Evolutionary conservation across 345 rosid species (phyloP).

Genomic region (Turnera subulata): DNA sequence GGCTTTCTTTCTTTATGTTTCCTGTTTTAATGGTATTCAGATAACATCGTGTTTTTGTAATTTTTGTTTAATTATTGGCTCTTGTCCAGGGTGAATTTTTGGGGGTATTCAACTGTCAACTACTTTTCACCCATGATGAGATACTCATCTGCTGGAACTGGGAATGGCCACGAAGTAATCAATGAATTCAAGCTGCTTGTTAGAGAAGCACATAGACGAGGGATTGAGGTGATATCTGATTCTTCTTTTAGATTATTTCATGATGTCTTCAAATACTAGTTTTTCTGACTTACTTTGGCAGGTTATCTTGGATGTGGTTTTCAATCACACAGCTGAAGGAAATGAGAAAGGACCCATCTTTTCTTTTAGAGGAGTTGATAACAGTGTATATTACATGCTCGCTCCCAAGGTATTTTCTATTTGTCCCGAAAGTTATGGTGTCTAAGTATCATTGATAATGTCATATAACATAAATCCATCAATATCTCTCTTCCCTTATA

Average conservation of each 20-base stretch:
- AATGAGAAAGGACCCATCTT: slow-evolving; percentile 84
- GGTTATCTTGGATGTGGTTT: slow-evolving; percentile 94
- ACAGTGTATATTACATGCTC: slow-evolving; percentile 89
- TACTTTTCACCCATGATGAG: slow-evolving; percentile 92
- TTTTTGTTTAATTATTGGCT: too few species aligned
- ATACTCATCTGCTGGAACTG: slow-evolving; percentile 65
- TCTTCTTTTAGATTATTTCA: slow-evolving; percentile 10
- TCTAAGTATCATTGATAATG: too few species aligned
- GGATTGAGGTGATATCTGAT: slow-evolving; percentile 71
- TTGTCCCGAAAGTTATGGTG: too few species aligned
- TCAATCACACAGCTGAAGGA: slow-evolving; percentile 99
- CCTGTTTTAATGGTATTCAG: too few species aligned
- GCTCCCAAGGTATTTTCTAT: slow-evolving; percentile 74
- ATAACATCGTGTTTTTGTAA: too few species aligned
- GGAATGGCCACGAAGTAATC: slow-evolving; percentile 63
- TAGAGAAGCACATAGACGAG: slow-evolving; percentile 89
- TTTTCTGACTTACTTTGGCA: slow-evolving; percentile 34
- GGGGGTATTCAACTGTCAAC: slow-evolving; percentile 94
- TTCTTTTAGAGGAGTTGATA: slow-evolving; percentile 91
- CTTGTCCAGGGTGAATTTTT: slow-evolving; percentile 77
- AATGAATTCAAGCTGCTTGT: slow-evolving; percentile 83
- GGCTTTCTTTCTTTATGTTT: too few species aligned
- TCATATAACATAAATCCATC: too few species aligned
- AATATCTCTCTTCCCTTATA: too few species aligned
- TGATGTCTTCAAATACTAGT: slow-evolving; percentile 16